These are phyloP conservation scores for Suhomyces atakaporum DNA, from an alignment of 1,139 yeast genomes.

Conservation along the genomic window DNA sequence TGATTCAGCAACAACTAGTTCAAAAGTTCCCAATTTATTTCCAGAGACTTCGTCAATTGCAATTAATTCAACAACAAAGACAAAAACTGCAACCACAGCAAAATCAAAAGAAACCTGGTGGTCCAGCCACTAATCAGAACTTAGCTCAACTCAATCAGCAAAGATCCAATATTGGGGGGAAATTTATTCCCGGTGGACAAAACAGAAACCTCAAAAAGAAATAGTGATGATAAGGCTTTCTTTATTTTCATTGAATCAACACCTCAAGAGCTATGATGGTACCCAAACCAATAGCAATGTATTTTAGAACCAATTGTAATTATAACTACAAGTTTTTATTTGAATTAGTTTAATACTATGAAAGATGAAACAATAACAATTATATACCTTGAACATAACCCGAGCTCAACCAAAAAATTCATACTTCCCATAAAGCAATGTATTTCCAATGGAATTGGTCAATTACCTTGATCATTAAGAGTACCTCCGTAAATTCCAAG, in stretches of 20 bases:
- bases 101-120: slow-evolving; percentile 14
- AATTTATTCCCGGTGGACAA: slow-evolving; percentile 14
- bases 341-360: slow-evolving; percentile 2
- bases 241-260: too few relatives aligned
- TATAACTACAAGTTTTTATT: slow-evolving; percentile 3
- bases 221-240: too few relatives aligned
- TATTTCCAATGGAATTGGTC: neutral
- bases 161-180: slow-evolving; percentile 19
- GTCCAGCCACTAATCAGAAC: slow-evolving; percentile 15
- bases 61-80: slow-evolving; percentile 39
- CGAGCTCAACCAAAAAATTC: neutral
- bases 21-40: slow-evolving; percentile 49
- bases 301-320: slow-evolving; percentile 3
- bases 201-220: slow-evolving; percentile 17
- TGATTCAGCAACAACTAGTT: slow-evolving; percentile 44
- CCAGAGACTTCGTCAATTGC: slow-evolving; percentile 46
- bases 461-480: slow-evolving; percentile 7
- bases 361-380: neutral
- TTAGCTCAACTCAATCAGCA: slow-evolving; percentile 15
- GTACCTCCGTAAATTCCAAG: slow-evolving; percentile 40
- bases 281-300: too few relatives aligned
- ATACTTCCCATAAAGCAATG: slow-evolving; percentile 1
- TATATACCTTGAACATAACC: neutral
- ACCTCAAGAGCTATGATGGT: too few relatives aligned
- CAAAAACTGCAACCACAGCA: slow-evolving; percentile 22